Evolutionary conservation across 2,329 filamentous ascomycete genomes (phyloP).

Genomic region (Fonsecaea erecta): DNA sequence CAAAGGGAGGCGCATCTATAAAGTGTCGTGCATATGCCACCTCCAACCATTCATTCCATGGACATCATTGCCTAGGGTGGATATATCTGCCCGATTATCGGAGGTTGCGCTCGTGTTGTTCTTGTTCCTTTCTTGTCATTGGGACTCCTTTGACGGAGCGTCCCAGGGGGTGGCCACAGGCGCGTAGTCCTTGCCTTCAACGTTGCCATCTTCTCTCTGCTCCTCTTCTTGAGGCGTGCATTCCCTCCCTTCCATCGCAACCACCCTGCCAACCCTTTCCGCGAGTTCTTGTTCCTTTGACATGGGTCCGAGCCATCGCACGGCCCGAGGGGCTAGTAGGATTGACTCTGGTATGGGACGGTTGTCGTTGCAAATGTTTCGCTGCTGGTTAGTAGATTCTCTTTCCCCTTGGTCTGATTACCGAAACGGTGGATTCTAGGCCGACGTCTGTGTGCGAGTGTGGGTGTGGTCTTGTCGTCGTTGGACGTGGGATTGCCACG

Average conservation of each 20-base stretch:
- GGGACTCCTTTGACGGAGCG: not conserved
- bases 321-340: constrained; percentile 3
- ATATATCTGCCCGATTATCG: no score
- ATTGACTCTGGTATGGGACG: constrained; percentile 11
- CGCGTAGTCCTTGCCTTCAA: not conserved
- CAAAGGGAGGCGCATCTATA: constrained; percentile 3
- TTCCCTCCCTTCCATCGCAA: not conserved
- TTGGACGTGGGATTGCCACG: constrained; percentile 3
- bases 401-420: not conserved
- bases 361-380: constrained; percentile 3
- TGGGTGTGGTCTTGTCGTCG: not conserved
- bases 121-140: constrained; percentile 2
- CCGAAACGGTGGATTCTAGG: constrained; percentile 11
- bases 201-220: not conserved
- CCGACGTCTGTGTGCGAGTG: no score
- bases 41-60: constrained; percentile 13
- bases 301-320: constrained; percentile 18
- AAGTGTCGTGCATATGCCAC: not conserved
- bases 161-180: not conserved
- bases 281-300: constrained; percentile 26
- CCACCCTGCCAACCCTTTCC: constrained; percentile 7
- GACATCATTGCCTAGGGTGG: constrained; percentile 26
- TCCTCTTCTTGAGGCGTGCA: not conserved
- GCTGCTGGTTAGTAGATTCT: constrained; percentile 1
- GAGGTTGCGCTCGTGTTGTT: not conserved